Conservation (phyloP, 805 yeast species). For the Cyberlindnera petersonii region DNA sequence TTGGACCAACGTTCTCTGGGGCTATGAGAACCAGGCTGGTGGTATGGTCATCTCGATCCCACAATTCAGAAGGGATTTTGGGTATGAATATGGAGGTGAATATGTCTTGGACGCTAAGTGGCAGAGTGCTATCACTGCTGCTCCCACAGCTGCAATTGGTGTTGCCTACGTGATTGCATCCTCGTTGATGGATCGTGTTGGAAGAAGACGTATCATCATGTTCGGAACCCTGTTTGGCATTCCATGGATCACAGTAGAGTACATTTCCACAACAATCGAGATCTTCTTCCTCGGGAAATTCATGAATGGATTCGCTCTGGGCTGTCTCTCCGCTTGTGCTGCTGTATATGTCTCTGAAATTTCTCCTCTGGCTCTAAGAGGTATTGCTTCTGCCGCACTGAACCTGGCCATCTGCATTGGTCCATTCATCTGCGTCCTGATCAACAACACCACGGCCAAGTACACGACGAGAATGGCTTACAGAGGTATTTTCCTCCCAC, state of each 20-base stretch:
- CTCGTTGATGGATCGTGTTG: constrained; percentile 31
- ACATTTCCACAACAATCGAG: constrained; percentile 34
- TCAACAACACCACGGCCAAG: constrained; percentile 22
- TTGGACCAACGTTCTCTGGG: constrained; percentile 37
- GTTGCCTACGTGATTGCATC: constrained; percentile 27
- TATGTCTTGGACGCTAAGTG: constrained; percentile 38
- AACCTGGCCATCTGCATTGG: constrained; percentile 35
- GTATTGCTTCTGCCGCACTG: constrained; percentile 34
- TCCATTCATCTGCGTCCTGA: constrained; percentile 34
- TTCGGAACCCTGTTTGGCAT: constrained; percentile 28
- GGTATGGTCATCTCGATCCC: constrained; percentile 36
- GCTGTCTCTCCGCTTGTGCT: constrained; percentile 35
- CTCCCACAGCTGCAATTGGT: constrained; percentile 31
- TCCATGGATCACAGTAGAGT: constrained; percentile 37
- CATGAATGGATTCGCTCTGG: constrained; percentile 39
- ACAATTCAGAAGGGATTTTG: constrained; percentile 34
- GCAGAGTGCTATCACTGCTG: constrained; percentile 40
- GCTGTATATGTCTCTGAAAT: constrained; percentile 40
- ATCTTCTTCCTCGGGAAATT: constrained; percentile 40
- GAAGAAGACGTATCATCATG: constrained; percentile 33
- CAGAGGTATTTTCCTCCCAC: constrained; percentile 33
- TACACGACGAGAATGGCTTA: constrained; percentile 30
- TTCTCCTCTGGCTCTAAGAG: constrained; percentile 36
- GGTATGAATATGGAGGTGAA: constrained; percentile 26
- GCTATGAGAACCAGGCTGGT: constrained; percentile 39